Evolutionary conservation across 257 asterid genomes (phyloP), one percentile per base, ranked within the genome.

Genomic region (Plantago major): DNA sequence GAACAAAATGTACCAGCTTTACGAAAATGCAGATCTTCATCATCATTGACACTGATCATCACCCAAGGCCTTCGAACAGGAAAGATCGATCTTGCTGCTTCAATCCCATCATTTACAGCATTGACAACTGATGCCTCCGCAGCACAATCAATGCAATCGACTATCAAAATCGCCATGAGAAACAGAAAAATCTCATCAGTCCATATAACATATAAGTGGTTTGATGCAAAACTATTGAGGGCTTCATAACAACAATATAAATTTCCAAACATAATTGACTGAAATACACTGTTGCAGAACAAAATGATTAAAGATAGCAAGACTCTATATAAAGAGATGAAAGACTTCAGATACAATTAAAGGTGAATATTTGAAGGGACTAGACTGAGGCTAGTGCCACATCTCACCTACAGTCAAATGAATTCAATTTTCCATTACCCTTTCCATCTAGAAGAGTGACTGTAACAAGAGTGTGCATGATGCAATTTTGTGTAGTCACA

Each of bases 131-230:
- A 88, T 42, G 78, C 76, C 68, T 91, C 98, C 43, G 98, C 95
- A 69, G 98, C 98, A 71, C 96, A 91, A 70, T 91, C 98, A 58
- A 91, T 91, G 88, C 96, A 91, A 78, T 91, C 98, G 70, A 91
- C 98, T 90, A 62, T 16, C 16, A n/a, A 5, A 48, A 42, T 58
- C 66, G 55, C 47, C 45, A 62, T 49, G 67, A 3, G 11, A 42
- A 42, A 75, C 26, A 49, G 43, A 37, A 40, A 9, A 33, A 11
- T 16, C 50, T 45, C 46, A 22, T 42, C 45, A 26, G 18, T 33
- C 40, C 11, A 37, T 13, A 44, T 50, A 28, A 60, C 5, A 7
- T 28, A 60, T 28, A 60, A 26, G 17, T 15, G 33, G 43, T 12
- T 9, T 28, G 17, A 46, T 13, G 12, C 53, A 15, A 61, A 46